A percentile compares a stretch with the other conserved stretches of the same genome.
phyloP scores from a whole-genome alignment of 495 filamentous ascomycete genomes.

The Hyaloscypha finlandica region DNA sequence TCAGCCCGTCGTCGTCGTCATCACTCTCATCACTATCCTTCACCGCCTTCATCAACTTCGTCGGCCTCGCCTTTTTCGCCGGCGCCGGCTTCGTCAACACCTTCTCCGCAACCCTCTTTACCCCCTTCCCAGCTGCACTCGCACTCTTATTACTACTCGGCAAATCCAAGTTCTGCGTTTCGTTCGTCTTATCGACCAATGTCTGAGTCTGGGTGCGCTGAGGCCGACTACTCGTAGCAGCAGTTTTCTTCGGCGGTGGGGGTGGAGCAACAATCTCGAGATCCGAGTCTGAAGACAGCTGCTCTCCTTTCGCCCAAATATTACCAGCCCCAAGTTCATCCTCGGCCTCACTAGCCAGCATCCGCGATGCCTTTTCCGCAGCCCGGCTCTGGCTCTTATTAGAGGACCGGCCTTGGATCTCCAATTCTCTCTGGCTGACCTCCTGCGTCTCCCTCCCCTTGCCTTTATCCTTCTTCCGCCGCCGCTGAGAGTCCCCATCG shows the following conservation, averaged over 20 bases:
- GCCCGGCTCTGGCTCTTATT: slow-evolving; percentile 35
- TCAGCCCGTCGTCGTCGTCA: slow-evolving; percentile 55
- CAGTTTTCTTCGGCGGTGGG: slow-evolving; percentile 21
- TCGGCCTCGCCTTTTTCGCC: slow-evolving; percentile 41
- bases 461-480: slow-evolving; percentile 34
- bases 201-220: slow-evolving; percentile 37
- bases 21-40: slow-evolving; percentile 39
- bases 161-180: slow-evolving; percentile 26
- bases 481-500: slow-evolving; percentile 10
- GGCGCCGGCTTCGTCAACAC: slow-evolving; percentile 39
- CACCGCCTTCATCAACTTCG: slow-evolving; percentile 16
- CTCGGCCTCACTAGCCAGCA: slow-evolving; percentile 25
- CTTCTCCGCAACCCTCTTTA: slow-evolving; percentile 43
- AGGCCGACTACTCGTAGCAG: not conserved
- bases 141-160: not conserved
- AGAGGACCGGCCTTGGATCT: slow-evolving; percentile 22
- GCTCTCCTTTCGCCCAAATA: not conserved
- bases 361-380: slow-evolving; percentile 31
- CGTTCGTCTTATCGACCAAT: slow-evolving; percentile 38
- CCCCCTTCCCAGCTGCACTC: not conserved
- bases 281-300: slow-evolving; percentile 3
- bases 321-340: slow-evolving; percentile 14
- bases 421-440: slow-evolving; percentile 6
- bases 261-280: not conserved
- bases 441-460: slow-evolving; percentile 33